Evolutionary conservation across 768 basidiomycete genomes (phyloP).

Genomic region (Auricularia heimuer): DNA sequence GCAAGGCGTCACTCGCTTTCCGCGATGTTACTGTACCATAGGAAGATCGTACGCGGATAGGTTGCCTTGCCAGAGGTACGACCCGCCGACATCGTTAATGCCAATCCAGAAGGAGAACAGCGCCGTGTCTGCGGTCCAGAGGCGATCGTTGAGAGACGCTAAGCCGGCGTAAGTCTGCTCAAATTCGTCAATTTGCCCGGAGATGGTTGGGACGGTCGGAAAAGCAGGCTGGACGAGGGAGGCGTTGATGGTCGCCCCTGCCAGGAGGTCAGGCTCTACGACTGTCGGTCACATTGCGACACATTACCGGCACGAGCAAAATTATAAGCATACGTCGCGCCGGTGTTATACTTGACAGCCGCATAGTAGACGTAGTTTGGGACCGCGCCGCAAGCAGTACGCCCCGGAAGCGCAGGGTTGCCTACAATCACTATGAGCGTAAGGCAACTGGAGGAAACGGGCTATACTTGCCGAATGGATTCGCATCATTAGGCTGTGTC

Average conservation of each 20-base stretch:
- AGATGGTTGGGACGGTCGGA: slow-evolving; percentile 16
- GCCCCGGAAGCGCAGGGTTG: slow-evolving; percentile 44
- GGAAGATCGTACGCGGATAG: slow-evolving; percentile 34
- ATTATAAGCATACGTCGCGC: slow-evolving; percentile 49
- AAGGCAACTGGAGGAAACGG: not conserved
- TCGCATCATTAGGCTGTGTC: slow-evolving; percentile 7
- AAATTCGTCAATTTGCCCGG: not conserved
- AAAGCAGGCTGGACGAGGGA: slow-evolving; percentile 27
- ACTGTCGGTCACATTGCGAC: slow-evolving; percentile 37
- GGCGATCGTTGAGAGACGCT: slow-evolving; percentile 29
- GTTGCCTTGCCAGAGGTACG: slow-evolving; percentile 36
- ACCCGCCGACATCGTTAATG: slow-evolving; percentile 56
- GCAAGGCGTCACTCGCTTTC: not conserved
- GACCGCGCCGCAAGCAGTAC: slow-evolving; percentile 33
- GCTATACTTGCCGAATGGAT: too few species aligned
- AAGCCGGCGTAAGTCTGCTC: not conserved
- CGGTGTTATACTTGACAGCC: slow-evolving; percentile 43
- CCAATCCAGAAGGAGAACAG: slow-evolving; percentile 63
- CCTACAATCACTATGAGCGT: not conserved
- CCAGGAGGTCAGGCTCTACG: slow-evolving; percentile 40
- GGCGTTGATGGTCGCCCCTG: slow-evolving; percentile 38
- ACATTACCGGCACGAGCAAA: slow-evolving; percentile 57
- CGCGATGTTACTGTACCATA: not conserved
- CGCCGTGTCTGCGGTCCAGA: slow-evolving; percentile 49
- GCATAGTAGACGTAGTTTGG: slow-evolving; percentile 51